phyloP scores from a whole-genome alignment of 2,329 filamentous ascomycete genomes.

The Cercospora sesami region DNA sequence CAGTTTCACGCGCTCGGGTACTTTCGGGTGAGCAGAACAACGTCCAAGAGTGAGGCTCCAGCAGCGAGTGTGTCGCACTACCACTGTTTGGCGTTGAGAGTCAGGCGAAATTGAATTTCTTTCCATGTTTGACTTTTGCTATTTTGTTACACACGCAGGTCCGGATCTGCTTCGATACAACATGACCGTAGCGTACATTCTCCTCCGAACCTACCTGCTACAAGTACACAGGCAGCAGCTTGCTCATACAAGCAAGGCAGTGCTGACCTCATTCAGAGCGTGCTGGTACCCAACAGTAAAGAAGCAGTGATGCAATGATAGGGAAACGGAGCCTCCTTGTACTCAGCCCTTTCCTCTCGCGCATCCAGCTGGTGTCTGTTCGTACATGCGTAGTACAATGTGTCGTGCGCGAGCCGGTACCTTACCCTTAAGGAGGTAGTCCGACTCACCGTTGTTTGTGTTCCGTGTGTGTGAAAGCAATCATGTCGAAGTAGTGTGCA shows the following conservation, averaged over 20 bases:
- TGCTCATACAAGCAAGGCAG: neutral
- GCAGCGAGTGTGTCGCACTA: neutral
- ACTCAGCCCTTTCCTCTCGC: slow-evolving; percentile 11
- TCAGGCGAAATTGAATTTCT: neutral
- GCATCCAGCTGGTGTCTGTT: slow-evolving; percentile 14
- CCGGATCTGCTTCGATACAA: neutral
- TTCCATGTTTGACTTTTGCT: neutral
- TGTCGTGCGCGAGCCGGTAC: slow-evolving; percentile 34
- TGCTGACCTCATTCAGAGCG: neutral
- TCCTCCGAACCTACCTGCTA: slow-evolving; percentile 24
- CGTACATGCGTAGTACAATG: slow-evolving; percentile 20
- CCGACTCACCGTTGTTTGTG: slow-evolving; percentile 39
- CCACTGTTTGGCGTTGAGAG: neutral
- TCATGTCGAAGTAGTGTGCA: slow-evolving; percentile 17
- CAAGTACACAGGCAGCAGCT: slow-evolving; percentile 11
- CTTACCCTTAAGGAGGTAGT: slow-evolving; percentile 43
- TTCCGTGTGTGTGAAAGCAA: neutral
- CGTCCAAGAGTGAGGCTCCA: neutral
- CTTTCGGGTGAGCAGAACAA: slow-evolving; percentile 1
- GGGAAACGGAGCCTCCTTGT: slow-evolving; percentile 31
- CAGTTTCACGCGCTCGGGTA: slow-evolving; percentile 3
- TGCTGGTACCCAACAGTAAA: slow-evolving; percentile 1
- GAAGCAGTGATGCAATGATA: slow-evolving; percentile 20
- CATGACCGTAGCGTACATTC: slow-evolving; percentile 1
- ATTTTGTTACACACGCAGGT: neutral